phyloP scores from a whole-genome alignment of 2,329 filamentous ascomycete genomes.

The Microdochium trichocladiopsis region DNA sequence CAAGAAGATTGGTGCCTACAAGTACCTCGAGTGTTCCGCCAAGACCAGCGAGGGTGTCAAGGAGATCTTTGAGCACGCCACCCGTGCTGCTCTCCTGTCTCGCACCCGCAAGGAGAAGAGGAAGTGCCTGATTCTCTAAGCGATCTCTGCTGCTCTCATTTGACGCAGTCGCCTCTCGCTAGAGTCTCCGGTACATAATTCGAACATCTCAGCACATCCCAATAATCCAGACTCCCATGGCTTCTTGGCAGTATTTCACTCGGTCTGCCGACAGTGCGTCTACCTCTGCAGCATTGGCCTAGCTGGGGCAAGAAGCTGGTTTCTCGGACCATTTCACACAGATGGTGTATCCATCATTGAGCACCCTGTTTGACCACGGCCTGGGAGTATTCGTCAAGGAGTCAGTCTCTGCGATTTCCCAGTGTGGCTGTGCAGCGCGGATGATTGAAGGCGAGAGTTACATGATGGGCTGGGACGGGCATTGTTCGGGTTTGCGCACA shows the following conservation, averaged over 20 bases:
- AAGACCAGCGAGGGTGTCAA: constrained; percentile 98
- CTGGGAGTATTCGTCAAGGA: not conserved
- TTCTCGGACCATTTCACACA: too few species aligned
- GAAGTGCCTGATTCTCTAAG: constrained; percentile 82
- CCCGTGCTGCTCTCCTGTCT: constrained; percentile 83
- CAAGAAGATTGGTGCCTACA: constrained; percentile 91
- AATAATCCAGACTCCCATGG: not conserved
- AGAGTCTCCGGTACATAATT: not conserved
- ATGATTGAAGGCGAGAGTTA: not conserved
- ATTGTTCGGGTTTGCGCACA: not conserved
- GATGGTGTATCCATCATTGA: too few species aligned
- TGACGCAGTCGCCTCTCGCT: constrained; percentile 3
- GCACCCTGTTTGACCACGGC: too few species aligned
- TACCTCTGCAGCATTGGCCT: too few species aligned
- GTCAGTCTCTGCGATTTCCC: not conserved
- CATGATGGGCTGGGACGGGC: not conserved
- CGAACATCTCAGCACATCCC: not conserved
- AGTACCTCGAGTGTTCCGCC: constrained; percentile 99
- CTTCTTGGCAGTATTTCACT: not conserved
- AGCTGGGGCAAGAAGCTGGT: too few species aligned
- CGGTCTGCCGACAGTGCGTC: not conserved
- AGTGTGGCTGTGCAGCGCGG: not conserved
- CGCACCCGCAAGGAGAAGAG: constrained; percentile 56
- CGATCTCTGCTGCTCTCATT: constrained; percentile 4
- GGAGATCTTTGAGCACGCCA: constrained; percentile 98